Percentiles rank a stretch among this genome's conserved stretches.
Conservation (phyloP, 1,139 yeast species). For the Blastobotrys proliferans region DNA sequence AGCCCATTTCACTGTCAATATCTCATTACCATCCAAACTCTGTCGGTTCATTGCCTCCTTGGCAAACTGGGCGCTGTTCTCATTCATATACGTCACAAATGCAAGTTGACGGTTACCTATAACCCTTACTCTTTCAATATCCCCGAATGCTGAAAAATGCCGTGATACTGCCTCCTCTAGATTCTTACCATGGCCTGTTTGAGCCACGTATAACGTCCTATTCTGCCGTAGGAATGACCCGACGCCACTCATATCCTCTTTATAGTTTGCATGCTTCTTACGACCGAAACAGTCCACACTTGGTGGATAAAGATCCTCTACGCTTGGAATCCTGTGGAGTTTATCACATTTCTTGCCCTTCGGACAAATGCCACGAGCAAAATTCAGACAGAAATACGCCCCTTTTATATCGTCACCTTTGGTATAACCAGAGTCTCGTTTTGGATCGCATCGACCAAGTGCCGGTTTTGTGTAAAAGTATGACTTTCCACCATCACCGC, state of each 20-base stretch:
- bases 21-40: constrained; percentile 55
- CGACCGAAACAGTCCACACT: constrained; percentile 92
- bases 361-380: constrained; percentile 85
- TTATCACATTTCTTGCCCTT: constrained; percentile 72
- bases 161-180: constrained; percentile 45
- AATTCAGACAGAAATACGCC: constrained; percentile 67
- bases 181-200: constrained; percentile 43
- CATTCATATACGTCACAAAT: constrained; percentile 67
- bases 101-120: constrained; percentile 66
- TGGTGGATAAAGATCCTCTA: constrained; percentile 46
- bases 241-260: constrained; percentile 94
- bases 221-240: constrained; percentile 75
- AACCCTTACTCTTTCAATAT: constrained; percentile 61
- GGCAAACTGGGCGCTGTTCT: constrained; percentile 83
- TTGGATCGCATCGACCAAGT: constrained; percentile 50
- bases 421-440: constrained; percentile 71
- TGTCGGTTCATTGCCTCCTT: constrained; percentile 91
- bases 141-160: constrained; percentile 73
- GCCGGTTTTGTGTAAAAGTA: constrained; percentile 29
- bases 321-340: constrained; percentile 70
- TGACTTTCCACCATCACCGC: constrained; percentile 31
- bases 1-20: constrained; percentile 81
- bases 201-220: constrained; percentile 75
- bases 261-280: constrained; percentile 73
- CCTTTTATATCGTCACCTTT: constrained; percentile 52